Evolutionary conservation across 2,329 filamentous ascomycete species (phyloP).

Genomic region (Calonectria henricotiae): DNA sequence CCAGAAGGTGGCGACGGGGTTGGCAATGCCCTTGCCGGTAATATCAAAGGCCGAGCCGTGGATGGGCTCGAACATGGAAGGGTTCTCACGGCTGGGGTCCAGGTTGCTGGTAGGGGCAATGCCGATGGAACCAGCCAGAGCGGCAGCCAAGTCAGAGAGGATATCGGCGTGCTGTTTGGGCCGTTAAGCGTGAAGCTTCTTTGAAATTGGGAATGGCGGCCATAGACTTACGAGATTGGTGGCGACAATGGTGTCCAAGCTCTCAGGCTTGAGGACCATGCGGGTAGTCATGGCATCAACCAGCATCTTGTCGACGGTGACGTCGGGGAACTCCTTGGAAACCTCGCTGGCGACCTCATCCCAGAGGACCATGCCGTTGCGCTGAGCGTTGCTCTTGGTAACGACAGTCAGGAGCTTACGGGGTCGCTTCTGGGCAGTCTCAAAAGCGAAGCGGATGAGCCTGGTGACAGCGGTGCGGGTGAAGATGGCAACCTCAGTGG

Average conservation of each 20-base stretch:
- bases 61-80: conserved; percentile 76
- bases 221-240: conserved; percentile 67
- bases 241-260: conserved; percentile 76
- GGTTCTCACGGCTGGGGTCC: conserved; percentile 71
- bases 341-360: conserved; percentile 74
- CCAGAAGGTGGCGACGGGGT: conserved; percentile 74
- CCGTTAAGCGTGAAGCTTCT: not conserved
- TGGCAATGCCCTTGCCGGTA: conserved; percentile 71
- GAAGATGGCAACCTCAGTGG: conserved; percentile 77
- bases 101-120: conserved; percentile 81
- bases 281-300: conserved; percentile 78
- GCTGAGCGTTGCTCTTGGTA: conserved; percentile 77
- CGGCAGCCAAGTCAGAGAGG: conserved; percentile 80
- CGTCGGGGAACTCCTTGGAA: conserved; percentile 72
- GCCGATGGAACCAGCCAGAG: conserved; percentile 79
- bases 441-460: conserved; percentile 76
- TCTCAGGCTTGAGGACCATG: conserved; percentile 75
- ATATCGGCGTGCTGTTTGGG: conserved; percentile 71
- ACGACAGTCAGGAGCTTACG: conserved; percentile 75
- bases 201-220: not conserved
- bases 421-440: conserved; percentile 71
- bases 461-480: conserved; percentile 73
- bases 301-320: conserved; percentile 76
- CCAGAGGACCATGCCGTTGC: conserved; percentile 80
- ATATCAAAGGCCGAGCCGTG: conserved; percentile 75